Conservation (phyloP, 176 grass and related monocot species). For the Luzula sylvatica region DNA sequence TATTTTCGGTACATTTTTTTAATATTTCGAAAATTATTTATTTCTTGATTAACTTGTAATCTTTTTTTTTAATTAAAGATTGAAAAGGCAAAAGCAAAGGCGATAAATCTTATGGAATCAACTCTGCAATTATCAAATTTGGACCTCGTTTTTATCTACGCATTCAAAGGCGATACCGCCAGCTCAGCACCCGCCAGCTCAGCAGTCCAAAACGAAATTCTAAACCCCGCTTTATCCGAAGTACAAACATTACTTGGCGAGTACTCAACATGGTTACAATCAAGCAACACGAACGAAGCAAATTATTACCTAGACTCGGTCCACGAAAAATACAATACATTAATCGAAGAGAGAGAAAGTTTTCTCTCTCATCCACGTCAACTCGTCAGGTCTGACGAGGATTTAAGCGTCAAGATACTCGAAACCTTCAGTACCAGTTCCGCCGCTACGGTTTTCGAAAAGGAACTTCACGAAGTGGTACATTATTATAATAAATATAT, state of each 20-base stretch:
- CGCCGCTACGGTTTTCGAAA: conserved; percentile 71
- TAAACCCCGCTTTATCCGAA: conserved; percentile 60
- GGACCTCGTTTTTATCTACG: conserved; percentile 80
- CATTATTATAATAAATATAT: conserved; percentile 11
- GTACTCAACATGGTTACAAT: conserved; percentile 66
- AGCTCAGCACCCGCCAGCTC: conserved; percentile 31
- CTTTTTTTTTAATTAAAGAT: conserved; percentile 39
- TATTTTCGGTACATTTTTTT: conserved; percentile 44
- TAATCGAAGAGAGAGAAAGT: conserved; percentile 39
- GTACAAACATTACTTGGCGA: conserved; percentile 60
- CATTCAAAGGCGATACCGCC: conserved; percentile 44
- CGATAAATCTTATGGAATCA: conserved; percentile 67
- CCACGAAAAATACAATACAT: conserved; percentile 33
- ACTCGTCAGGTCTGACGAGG: conserved; percentile 30
- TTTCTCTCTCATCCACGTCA: conserved; percentile 25
- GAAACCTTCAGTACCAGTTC: conserved; percentile 57
- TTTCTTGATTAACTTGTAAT: not conserved
- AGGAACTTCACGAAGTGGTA: conserved; percentile 91
- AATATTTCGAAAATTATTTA: not conserved
- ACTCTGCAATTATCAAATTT: conserved; percentile 84
- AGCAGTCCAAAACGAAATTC: conserved; percentile 88
- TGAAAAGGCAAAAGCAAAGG: conserved; percentile 69
- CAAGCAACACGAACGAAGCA: conserved; percentile 65
- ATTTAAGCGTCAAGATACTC: conserved; percentile 43
- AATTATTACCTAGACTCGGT: conserved; percentile 59